These are phyloP conservation scores for Acer yangbiense DNA, from an alignment of 345 rosid genomes.

Conservation along the genomic window DNA sequence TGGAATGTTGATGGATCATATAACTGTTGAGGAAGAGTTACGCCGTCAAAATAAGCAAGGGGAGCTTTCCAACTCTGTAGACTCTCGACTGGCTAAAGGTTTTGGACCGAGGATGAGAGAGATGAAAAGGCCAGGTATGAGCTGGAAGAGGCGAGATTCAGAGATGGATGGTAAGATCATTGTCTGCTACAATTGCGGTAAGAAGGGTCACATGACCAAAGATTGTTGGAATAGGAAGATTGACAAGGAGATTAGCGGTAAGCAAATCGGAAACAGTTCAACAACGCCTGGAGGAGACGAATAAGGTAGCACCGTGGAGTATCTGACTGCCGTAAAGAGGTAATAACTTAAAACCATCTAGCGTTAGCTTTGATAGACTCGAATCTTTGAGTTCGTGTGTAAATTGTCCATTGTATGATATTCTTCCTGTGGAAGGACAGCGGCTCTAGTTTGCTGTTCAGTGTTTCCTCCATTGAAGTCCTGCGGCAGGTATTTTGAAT, in stretches of 20 bases:
- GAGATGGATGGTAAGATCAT: conserved; percentile 33
- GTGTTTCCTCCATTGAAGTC: neutral
- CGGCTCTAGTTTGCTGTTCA: neutral
- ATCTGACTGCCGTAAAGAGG: neutral
- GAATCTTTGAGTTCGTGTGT: neutral
- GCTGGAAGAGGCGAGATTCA: conserved; percentile 42
- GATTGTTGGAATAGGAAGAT: conserved; percentile 45
- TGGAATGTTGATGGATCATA: conserved; percentile 53
- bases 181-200: conserved; percentile 58
- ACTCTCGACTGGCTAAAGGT: conserved; percentile 27
- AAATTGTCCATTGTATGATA: neutral
- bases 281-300: conserved; percentile 21
- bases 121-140: conserved; percentile 37
- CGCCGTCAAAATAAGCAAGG: conserved; percentile 31
- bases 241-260: conserved; percentile 33
- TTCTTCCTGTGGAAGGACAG: neutral
- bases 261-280: conserved; percentile 18
- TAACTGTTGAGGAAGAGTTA: conserved; percentile 58
- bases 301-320: conserved; percentile 16
- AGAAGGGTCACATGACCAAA: conserved; percentile 63
- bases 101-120: conserved; percentile 40
- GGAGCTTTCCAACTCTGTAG: conserved; percentile 28
- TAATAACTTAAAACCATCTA: neutral
- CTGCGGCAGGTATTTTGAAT: neutral
- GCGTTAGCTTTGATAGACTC: neutral